Base-by-base conservation (phyloP, 345 rosid genomes). In the Viola odorata region DNA sequence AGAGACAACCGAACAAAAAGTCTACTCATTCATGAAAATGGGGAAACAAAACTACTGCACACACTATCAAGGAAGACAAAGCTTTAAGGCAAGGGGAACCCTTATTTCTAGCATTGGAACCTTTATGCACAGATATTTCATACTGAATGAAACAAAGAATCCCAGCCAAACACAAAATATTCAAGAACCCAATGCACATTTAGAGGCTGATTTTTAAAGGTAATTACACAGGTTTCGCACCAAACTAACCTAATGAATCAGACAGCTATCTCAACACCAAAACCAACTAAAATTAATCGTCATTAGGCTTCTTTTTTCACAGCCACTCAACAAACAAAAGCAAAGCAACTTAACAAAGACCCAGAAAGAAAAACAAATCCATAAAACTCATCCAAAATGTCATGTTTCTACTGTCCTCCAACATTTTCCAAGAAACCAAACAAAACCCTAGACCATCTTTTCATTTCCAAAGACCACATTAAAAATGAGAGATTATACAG, bases 391-490 rank as follows among this genome's bases (percentile, higher is more conserved):
- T 52, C 39, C 41, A 50, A 58, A 50, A 44, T 55, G 12, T 4
- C 50, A 48, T 6, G 39, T 37, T 37, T 17, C 15, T 5, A 6
- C 42, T n/a, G 36, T 36, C 50, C 37, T 41, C 4, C 11, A 55
- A 13, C 52, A 42, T 11, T 50, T 45, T 53, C 54, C 40, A 50
- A 41, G 32, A 12, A 38, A 60, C 49, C 57, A 71, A 71, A 68
- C 45, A 41, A 6, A 68, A 55, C 60, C 63, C 47, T 61, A 55
- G n/a, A 64, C n/a, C 16, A 17, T 0, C 37, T 55, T 12, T 44
- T 6, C 58, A 53, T 32, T 44, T 44, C 48, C 39, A 60, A 42
- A 61, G 37, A n/a, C 11, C 45, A 42, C 45, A 55, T 55, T 8
- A 12, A 48, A 13, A 16, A 9, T 12, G 50, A 23, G 14, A 50